phyloP scores from a whole-genome alignment of 169 alveolate species.

The Cyclospora cayetanensis region DNA sequence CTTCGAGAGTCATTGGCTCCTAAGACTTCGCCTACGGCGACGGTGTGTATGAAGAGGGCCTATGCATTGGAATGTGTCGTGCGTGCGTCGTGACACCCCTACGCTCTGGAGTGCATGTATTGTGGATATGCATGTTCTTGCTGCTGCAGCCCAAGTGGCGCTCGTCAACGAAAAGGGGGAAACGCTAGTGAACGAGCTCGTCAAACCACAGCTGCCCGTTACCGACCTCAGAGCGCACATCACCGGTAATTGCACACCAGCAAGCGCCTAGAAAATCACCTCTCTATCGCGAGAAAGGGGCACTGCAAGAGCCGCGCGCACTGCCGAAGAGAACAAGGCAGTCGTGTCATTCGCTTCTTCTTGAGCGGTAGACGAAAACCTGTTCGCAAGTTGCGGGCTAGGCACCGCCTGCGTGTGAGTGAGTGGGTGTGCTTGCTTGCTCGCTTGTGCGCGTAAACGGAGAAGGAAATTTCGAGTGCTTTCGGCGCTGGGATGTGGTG shows the following conservation, averaged over 20 bases:
- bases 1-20: background rate
- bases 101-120: no score
- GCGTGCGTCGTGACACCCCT: no score
- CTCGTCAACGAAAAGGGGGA: conserved; percentile 27
- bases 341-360: background rate
- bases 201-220: background rate
- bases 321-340: background rate
- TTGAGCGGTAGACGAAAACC: background rate
- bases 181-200: conserved; percentile 12
- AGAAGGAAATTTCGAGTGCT: background rate
- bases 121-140: background rate
- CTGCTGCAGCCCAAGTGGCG: conserved; percentile 8
- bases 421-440: background rate
- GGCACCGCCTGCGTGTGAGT: background rate
- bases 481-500: background rate
- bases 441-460: background rate
- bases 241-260: conserved; percentile 26
- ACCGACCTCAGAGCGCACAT: conserved; percentile 35
- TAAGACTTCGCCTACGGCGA: background rate
- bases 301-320: background rate
- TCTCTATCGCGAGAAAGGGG: background rate
- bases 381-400: background rate
- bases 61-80: background rate
- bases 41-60: background rate
- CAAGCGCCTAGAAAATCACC: background rate